phyloP scores from a whole-genome alignment of 1,284 basidiomycete species.

The Sporisorium scitamineum region DNA sequence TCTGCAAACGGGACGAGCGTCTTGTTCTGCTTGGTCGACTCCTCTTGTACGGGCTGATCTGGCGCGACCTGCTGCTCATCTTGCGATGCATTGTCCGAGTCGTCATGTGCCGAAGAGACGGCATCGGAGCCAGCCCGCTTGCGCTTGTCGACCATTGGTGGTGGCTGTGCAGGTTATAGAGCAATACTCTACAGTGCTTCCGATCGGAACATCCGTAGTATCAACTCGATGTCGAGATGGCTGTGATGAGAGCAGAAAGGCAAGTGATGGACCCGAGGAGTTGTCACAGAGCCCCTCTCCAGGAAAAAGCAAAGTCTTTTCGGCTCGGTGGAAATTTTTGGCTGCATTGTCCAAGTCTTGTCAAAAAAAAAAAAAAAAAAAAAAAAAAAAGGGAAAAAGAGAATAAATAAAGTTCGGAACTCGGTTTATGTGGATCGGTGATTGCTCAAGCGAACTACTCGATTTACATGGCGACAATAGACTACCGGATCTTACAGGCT shows the following conservation, averaged over 20 bases:
- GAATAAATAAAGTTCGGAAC: not conserved
- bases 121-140: slow-evolving; percentile 40
- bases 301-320: too few species aligned
- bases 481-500: too few species aligned
- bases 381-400: not conserved
- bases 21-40: slow-evolving; percentile 15
- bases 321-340: not conserved
- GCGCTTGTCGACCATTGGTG: slow-evolving; percentile 37
- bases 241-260: slow-evolving; percentile 5
- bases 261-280: not conserved
- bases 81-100: slow-evolving; percentile 24
- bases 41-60: slow-evolving; percentile 3
- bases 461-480: too few species aligned
- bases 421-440: too few species aligned
- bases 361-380: slow-evolving; percentile 1
- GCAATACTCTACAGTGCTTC: not conserved
- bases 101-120: slow-evolving; percentile 19
- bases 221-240: slow-evolving; percentile 2
- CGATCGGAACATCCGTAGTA: not conserved
- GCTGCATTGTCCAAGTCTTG: not conserved
- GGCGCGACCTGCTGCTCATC: slow-evolving; percentile 18
- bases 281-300: not conserved
- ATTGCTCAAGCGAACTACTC: too few species aligned
- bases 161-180: too few species aligned
- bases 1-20: slow-evolving; percentile 24